Percentiles rank a stretch among this genome's conserved stretches.
phyloP scores from a whole-genome alignment of 768 basidiomycete genomes.

The Rubroboletus satanas region DNA sequence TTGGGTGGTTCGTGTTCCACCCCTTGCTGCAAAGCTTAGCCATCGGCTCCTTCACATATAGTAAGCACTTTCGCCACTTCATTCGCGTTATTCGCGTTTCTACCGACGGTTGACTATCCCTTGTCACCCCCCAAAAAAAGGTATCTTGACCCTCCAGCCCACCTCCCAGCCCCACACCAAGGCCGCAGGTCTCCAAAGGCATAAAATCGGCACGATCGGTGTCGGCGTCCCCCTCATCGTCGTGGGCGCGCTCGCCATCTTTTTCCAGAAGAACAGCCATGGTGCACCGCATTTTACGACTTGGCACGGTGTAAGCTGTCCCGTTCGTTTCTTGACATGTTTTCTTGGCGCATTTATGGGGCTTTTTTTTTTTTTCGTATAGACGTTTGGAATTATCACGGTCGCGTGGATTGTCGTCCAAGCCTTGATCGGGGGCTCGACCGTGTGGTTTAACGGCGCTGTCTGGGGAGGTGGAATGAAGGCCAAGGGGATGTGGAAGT shows the following conservation, averaged over 20 bases:
- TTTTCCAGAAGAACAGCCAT: conserved; percentile 55
- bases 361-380: not conserved
- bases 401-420: conserved; percentile 62
- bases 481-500: conserved; percentile 80
- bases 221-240: conserved; percentile 55
- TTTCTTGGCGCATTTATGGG: too few relatives aligned
- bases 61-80: conserved; percentile 34
- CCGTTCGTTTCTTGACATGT: too few relatives aligned
- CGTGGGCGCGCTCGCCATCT: conserved; percentile 58
- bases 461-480: conserved; percentile 67
- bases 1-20: conserved; percentile 66
- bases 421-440: conserved; percentile 61
- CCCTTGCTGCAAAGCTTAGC: conserved; percentile 60
- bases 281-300: conserved; percentile 57
- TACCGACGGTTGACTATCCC: not conserved
- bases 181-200: conserved; percentile 61
- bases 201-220: conserved; percentile 59
- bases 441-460: conserved; percentile 70
- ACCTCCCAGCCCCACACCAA: conserved; percentile 65
- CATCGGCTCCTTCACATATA: conserved; percentile 55
- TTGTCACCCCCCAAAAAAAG: conserved; percentile 32
- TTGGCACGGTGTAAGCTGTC: conserved; percentile 62
- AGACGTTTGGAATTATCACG: conserved; percentile 66
- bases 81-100: not conserved
- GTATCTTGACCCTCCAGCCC: conserved; percentile 72